These are phyloP conservation scores for Geotrichum bryndzae DNA, from an alignment of 1,139 yeast genomes.

Conservation along the genomic window DNA sequence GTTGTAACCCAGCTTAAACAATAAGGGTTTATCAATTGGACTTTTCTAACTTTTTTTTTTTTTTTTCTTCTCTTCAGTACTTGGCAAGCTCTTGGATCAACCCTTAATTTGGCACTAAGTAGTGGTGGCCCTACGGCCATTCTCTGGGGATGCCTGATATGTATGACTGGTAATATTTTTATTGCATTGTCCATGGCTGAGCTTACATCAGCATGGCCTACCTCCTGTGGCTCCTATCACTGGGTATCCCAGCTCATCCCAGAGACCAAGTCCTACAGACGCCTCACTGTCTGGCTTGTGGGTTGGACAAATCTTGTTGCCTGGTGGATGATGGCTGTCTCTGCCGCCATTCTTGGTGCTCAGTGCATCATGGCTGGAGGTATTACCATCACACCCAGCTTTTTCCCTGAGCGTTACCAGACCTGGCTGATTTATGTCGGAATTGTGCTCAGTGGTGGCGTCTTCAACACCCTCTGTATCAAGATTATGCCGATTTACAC, in stretches of 20 bases:
- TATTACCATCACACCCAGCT: constrained; percentile 10
- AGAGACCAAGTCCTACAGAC: constrained; percentile 7
- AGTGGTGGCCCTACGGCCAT: constrained; percentile 19
- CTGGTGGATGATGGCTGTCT: constrained; percentile 21
- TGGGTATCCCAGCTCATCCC: constrained; percentile 20
- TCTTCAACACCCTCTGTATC: constrained; percentile 18
- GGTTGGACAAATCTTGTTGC: constrained; percentile 20
- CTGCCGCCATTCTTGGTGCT: constrained; percentile 18
- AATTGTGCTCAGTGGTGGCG: constrained; percentile 12
- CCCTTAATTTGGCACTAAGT: constrained; percentile 15
- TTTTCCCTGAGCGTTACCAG: constrained; percentile 15
- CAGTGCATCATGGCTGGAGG: constrained; percentile 19
- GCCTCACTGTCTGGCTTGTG: constrained; percentile 14
- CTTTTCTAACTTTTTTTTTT: not conserved
- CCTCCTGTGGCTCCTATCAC: constrained; percentile 19
- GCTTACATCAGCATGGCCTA: constrained; percentile 19
- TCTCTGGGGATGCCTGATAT: constrained; percentile 18
- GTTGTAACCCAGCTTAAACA: not conserved
- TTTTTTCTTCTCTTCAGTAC: constrained; percentile 9
- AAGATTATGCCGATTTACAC: constrained; percentile 18
- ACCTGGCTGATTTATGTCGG: constrained; percentile 18
- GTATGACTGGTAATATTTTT: constrained; percentile 17
- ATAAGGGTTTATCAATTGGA: not conserved
- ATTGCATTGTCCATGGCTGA: constrained; percentile 19
- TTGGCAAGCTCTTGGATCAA: constrained; percentile 21